Percentiles rank a stretch among this genome's conserved stretches.
phyloP scores from a whole-genome alignment of 78 protist genomes.

The Salpingoeca rosetta region DNA sequence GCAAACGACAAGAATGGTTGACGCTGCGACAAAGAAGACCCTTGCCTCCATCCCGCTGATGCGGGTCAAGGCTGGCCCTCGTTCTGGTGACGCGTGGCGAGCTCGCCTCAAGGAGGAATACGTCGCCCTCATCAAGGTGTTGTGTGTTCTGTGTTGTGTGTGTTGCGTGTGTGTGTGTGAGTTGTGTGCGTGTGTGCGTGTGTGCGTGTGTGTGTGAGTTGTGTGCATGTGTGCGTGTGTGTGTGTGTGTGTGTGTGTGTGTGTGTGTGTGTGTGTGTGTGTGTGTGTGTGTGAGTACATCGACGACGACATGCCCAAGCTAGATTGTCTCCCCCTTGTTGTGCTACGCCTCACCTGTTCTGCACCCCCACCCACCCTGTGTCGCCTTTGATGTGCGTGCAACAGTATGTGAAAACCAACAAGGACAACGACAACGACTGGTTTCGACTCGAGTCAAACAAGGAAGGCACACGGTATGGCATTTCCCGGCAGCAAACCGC shows the following conservation, averaged over 20 bases:
- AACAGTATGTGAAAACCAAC: conserved; percentile 60
- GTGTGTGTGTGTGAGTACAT: background rate
- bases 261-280: background rate
- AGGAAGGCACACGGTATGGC: conserved; percentile 57
- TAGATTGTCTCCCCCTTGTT: background rate
- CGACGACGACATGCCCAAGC: background rate
- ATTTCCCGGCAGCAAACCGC: no score
- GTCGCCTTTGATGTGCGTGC: background rate
- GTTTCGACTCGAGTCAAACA: conserved; percentile 76
- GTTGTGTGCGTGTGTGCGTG: background rate
- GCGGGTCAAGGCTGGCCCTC: conserved; percentile 68
- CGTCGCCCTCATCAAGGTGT: conserved; percentile 55
- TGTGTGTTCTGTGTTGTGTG: background rate
- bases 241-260: background rate
- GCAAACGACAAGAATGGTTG: conserved; percentile 1
- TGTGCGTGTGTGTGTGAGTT: background rate
- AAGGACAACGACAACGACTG: conserved; percentile 79
- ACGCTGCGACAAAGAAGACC: conserved; percentile 13
- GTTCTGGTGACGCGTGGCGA: conserved; percentile 82
- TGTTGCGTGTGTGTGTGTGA: background rate
- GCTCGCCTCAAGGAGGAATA: conserved; percentile 84
- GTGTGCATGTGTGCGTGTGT: background rate
- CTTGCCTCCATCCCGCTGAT: conserved; percentile 67
- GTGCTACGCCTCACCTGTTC: background rate
- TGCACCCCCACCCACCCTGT: background rate